These are phyloP conservation scores for Gracilariopsis chorda DNA, from an alignment of 23 red algal species.

Conservation along the genomic window DNA sequence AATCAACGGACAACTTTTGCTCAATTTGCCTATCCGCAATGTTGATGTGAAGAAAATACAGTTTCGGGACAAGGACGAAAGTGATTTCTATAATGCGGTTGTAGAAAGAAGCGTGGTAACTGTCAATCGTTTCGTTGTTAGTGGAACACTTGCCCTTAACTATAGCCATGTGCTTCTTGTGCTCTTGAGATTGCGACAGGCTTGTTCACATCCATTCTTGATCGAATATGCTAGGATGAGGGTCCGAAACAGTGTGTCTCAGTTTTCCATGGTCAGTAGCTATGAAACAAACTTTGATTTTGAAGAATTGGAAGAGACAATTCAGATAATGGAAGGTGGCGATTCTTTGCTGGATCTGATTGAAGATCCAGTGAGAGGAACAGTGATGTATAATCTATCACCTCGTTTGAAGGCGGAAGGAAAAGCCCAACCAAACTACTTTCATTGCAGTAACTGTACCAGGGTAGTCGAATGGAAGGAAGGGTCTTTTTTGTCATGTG, in stretches of 20 bases:
- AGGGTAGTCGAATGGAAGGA: background rate
- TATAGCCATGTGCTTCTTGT: slow-evolving; percentile 50
- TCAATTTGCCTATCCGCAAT: slow-evolving; percentile 18
- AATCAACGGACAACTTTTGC: slow-evolving; percentile 21
- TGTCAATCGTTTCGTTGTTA: slow-evolving; percentile 21
- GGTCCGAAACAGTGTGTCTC: background rate
- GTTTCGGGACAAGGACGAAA: slow-evolving; percentile 22
- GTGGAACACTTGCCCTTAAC: background rate
- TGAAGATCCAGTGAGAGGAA: background rate
- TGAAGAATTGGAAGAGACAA: slow-evolving; percentile 22
- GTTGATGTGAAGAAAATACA: background rate
- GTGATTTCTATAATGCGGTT: slow-evolving; percentile 2
- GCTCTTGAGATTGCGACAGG: slow-evolving; percentile 69
- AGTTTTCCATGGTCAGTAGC: background rate
- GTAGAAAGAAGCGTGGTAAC: background rate
- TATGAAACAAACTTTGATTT: background rate
- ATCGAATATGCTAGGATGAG: slow-evolving; percentile 4
- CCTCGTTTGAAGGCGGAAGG: background rate
- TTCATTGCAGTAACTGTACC: background rate
- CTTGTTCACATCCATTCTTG: slow-evolving; percentile 66
- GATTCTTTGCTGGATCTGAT: slow-evolving; percentile 11
- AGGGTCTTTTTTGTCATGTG: background rate
- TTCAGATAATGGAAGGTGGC: background rate
- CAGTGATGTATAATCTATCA: no score
- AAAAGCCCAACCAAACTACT: background rate